Conservation (phyloP, 495 filamentous ascomycete species). For the Aspergillus indologenus region DNA sequence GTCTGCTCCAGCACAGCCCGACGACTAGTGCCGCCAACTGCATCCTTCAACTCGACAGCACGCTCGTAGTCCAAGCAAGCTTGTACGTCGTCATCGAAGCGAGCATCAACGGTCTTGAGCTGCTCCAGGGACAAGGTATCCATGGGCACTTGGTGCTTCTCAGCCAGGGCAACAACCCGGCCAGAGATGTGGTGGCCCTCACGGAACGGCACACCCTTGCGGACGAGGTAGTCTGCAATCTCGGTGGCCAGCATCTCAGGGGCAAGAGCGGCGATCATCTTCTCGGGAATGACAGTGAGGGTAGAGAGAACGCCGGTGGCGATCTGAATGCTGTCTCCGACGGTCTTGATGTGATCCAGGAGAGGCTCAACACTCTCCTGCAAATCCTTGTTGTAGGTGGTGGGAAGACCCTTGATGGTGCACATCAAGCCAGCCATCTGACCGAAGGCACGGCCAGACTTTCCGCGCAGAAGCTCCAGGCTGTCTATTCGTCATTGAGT, state of each 20-base stretch:
- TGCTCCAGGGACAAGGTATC: conserved; percentile 69
- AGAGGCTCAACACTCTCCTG: conserved; percentile 89
- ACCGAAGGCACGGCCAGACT: conserved; percentile 79
- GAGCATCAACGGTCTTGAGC: conserved; percentile 66
- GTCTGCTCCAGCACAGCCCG: conserved; percentile 76
- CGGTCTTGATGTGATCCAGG: conserved; percentile 83
- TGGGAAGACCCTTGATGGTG: conserved; percentile 83
- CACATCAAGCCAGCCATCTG: conserved; percentile 87
- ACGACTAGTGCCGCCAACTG: conserved; percentile 79
- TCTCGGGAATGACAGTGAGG: conserved; percentile 62
- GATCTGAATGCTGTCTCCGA: conserved; percentile 81
- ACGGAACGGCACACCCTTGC: conserved; percentile 73
- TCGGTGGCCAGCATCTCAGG: conserved; percentile 79
- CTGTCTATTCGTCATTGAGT: conserved; percentile 58
- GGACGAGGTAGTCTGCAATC: conserved; percentile 86
- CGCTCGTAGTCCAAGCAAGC: conserved; percentile 80
- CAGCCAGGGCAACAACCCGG: conserved; percentile 69
- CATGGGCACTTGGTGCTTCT: conserved; percentile 69
- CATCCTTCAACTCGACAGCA: conserved; percentile 78
- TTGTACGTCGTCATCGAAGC: conserved; percentile 74
- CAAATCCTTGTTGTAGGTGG: conserved; percentile 92
- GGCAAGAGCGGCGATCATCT: conserved; percentile 74
- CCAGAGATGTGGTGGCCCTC: conserved; percentile 92
- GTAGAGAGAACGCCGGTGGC: conserved; percentile 72
- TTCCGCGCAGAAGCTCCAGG: conserved; percentile 84